Base-by-base conservation (phyloP, 345 rosid genomes). In the Gynandropsis gynandra region DNA sequence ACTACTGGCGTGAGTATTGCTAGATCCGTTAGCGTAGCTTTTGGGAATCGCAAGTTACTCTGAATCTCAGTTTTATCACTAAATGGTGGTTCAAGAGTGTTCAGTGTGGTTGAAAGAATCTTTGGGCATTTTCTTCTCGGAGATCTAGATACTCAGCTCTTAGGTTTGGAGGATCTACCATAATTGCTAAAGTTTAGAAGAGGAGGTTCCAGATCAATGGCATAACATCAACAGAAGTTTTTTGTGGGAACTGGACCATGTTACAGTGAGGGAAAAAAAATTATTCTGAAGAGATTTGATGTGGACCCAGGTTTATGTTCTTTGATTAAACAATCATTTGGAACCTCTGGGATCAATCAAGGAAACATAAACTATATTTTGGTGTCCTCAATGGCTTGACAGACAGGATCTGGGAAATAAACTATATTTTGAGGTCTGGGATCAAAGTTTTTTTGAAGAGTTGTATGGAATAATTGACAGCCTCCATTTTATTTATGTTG, bases 241-340 rank as follows among this genome's bases (percentile, higher is more conserved):
- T n/a, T 19, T 42, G 12, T 52, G 11, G 50, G 29, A 12, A 35
- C 52, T 24, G 29, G 44, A 51, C 14, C 8, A 61, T 24, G 37
- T 19, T 34, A 18, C 39, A 9, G n/a, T 51, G 40, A n/a, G 44
- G 45, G 21, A 2, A 15, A 32, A 52, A 20, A 36, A 16, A 14
- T 43, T 16, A 27, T 61, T 19, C 4, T 52, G 2, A 27, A 51
- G n/a, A n/a, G 21, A 43, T 16, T 35, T 56, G 57, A 49, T 64
- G 52, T 56, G 58, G 62, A 56, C 63, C 58, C 42, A 32, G 19
- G 45, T 64, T 50, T 56, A 20, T 43, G 19, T 24, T 56, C 42
- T 35, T 64, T 50, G 54, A 47, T 31, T 62, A 18, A 38, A 38
- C 33, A 31, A 39, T 46, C 12, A 53, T 11, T 47, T 35, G n/a